Evolutionary conservation across 2,329 filamentous ascomycete species (phyloP), one percentile per base, ranked within the genome.

Genomic region (Plectosphaerella sp.): DNA sequence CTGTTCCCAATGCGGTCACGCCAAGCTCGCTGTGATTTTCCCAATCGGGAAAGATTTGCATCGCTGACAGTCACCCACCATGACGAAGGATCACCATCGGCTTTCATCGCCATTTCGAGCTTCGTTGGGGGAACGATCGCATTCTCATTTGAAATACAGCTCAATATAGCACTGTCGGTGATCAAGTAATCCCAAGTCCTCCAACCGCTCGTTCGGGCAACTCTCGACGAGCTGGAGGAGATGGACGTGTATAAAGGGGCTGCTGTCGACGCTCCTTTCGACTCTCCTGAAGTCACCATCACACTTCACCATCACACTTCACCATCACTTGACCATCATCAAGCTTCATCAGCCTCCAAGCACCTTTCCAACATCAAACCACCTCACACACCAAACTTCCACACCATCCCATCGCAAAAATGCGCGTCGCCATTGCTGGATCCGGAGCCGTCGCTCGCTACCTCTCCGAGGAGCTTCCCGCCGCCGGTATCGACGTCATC

Each of bases 371-470:
- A 16, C 20, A 15, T 10, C n/a, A 24, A 35, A 41, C 16, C 14
- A 25, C 5, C 15, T 24, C 5, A 22, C n/a, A 4, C 12, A 20
- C 20, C 3, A 3, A 28, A 15, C 20, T 20, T 10, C 6, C 33
- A 37, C 14, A 11, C 14, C 28, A 5, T 11, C 12, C 16, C 9
- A 41, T 24, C 42, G 6, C 18, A 20, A 52, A 35, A 14, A 52
- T 52, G 51, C 51, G 47, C 22, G 45, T 59, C 41, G 50, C 54
- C 16, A 52, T 59, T 25, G 57, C 56, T 20, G 57, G 57, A 22
- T 55, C 54, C 5, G 57, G 57, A 4, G 52, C 43, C 20, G 33
- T 59, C 14, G 50, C 52, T 15, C 54, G 53, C 41, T 58, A 59
- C 51, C 24, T 58, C 33, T 28, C 39, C 22, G 52, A 58, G 25